Conservation (phyloP, 768 basidiomycete genomes). For the Austroboletus eburneus region DNA sequence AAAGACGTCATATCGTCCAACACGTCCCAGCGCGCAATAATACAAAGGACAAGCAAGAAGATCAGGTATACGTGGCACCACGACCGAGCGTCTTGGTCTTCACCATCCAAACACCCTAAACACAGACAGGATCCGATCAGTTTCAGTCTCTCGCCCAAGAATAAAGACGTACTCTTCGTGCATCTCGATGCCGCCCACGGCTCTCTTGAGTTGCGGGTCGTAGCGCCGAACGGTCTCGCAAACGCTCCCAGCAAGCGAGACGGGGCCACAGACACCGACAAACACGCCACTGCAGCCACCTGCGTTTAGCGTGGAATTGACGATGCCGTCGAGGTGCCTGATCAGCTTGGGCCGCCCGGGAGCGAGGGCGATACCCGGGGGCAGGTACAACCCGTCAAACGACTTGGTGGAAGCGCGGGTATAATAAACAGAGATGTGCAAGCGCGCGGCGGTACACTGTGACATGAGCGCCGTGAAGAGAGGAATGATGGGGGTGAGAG, state of each 20-base stretch:
- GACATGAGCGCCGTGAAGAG: conserved; percentile 44
- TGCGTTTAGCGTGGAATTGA: conserved; percentile 36
- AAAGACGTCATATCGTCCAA: background rate
- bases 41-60: background rate
- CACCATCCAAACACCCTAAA: conserved; percentile 13
- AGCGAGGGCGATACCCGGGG: conserved; percentile 40
- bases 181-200: conserved; percentile 37
- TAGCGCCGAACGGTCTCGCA: conserved; percentile 31
- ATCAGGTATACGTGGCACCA: background rate
- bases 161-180: conserved; percentile 34
- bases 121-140: background rate
- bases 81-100: background rate
- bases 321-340: conserved; percentile 43
- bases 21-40: background rate
- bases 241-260: conserved; percentile 30
- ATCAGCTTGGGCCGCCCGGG: conserved; percentile 51
- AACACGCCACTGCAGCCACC: conserved; percentile 36
- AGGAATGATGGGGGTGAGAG: conserved; percentile 47
- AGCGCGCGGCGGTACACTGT: conserved; percentile 38
- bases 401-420: conserved; percentile 39
- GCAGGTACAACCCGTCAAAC: conserved; percentile 29
- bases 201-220: conserved; percentile 21
- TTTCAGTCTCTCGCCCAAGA: conserved; percentile 3
- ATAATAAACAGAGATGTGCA: conserved; percentile 53
- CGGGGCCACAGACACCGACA: conserved; percentile 42